A percentile compares a stretch with the other conserved stretches of the same genome.
phyloP scores from a whole-genome alignment of 2,329 filamentous ascomycete genomes.

The Orbilia ellipsospora region DNA sequence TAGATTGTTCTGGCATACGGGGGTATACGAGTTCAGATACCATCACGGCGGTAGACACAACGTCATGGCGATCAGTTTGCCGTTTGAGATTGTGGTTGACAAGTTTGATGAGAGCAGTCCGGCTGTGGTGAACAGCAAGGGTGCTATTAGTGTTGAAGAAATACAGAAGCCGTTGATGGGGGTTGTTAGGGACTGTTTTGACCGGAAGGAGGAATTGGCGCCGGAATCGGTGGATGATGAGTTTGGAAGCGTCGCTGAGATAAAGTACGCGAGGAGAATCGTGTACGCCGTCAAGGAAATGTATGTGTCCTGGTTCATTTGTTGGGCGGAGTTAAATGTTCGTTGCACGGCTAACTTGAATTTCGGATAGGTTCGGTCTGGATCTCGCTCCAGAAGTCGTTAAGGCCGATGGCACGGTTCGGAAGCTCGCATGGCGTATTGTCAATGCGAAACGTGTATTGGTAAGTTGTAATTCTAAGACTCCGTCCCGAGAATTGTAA shows the following conservation, averaged over 20 bases:
- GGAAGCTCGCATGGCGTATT: constrained; percentile 91
- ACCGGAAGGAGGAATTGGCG: constrained; percentile 89
- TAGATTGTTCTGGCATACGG: constrained; percentile 96
- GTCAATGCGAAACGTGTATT: constrained; percentile 95
- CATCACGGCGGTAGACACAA: constrained; percentile 93
- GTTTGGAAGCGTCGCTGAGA: constrained; percentile 85
- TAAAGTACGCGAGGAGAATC: constrained; percentile 88
- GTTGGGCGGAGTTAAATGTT: not conserved
- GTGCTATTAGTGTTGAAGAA: constrained; percentile 62
- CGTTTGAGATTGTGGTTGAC: constrained; percentile 87
- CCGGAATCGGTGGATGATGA: constrained; percentile 80
- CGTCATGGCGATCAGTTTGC: constrained; percentile 91
- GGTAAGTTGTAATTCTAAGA: constrained; percentile 68
- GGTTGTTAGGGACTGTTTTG: constrained; percentile 89
- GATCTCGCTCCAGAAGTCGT: constrained; percentile 95
- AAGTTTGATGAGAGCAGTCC: constrained; percentile 74
- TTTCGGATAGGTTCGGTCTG: constrained; percentile 75
- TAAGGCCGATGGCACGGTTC: constrained; percentile 87
- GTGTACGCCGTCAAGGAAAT: constrained; percentile 96
- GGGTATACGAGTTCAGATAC: constrained; percentile 96
- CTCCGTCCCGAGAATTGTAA: not conserved
- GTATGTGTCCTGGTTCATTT: constrained; percentile 66
- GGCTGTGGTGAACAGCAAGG: constrained; percentile 60
- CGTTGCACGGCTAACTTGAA: not conserved
- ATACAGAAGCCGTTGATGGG: constrained; percentile 79